Base-by-base conservation (phyloP, 2,329 filamentous ascomycete genomes). In the Fusarium tuaranense region DNA sequence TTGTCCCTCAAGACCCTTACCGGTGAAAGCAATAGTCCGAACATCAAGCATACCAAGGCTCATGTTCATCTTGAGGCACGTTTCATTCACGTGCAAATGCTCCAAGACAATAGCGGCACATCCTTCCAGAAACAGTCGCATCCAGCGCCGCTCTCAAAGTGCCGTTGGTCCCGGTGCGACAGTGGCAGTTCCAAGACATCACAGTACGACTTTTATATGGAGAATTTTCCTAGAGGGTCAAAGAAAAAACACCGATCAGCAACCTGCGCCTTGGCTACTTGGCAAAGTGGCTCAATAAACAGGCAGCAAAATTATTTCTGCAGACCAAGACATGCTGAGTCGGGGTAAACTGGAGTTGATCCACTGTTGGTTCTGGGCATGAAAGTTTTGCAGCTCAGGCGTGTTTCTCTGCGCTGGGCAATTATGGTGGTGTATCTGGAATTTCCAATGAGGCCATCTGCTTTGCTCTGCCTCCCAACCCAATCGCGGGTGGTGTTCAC, bases 301-400 rank as follows among this genome's bases (percentile, higher is more conserved):
- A 76, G 73, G 73, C 73, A 76, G 12, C 68, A 63, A 57, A 76
- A 74, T 76, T 69, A 69, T 61, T 22, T 61, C 13, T 68, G 46
- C 60, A 62, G 51, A 48, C 51, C 44, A 71, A 73, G 60, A 46
- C 58, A 32, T 39, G 32, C 55, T 53, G 46, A 30, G 22, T 70
- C n/a, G 51, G 63, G 53, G 61, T 71, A 65, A 61, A 64, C 34
- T 73, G 63, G 69, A 48, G 25, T 39, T 41, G 58, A 25, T 51
- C 63, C 57, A 73, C 57, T 12, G 7, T 20, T 18, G n/a, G 5
- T 20, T 63, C 57, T 36, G 38, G 7, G 30, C 48, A n/a, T 25
- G 6, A 58, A 58, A 7, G 5, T 39, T 38, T 32, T 32, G 27
- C 20, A 38, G 20, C 5, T 58, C n/a, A 36, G 14, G 3, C 16